Percentiles rank a stretch among this genome's conserved stretches.
These are phyloP conservation scores for Termitomyces sp. DNA, from an alignment of 768 basidiomycete genomes.

Conservation along the genomic window DNA sequence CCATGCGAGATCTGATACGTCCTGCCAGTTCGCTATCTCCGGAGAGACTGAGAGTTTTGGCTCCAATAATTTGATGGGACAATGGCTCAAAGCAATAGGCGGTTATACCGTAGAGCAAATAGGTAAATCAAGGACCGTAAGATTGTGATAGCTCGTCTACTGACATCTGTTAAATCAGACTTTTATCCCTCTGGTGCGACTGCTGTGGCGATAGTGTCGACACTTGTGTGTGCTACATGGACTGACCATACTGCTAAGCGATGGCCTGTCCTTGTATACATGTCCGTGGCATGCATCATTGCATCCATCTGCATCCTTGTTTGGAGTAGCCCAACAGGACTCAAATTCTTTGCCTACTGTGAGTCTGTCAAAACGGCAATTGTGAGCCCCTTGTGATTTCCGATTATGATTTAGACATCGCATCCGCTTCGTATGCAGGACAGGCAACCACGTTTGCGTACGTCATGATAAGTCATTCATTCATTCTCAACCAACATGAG, in stretches of 20 bases:
- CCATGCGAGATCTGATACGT: background rate
- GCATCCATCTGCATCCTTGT: slow-evolving; percentile 55
- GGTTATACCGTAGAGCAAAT: slow-evolving; percentile 61
- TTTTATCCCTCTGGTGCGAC: slow-evolving; percentile 59
- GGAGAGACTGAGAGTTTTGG: slow-evolving; percentile 67
- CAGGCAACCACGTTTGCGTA: slow-evolving; percentile 75
- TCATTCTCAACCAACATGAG: background rate
- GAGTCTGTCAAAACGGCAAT: slow-evolving; percentile 15
- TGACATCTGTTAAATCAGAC: slow-evolving; percentile 5
- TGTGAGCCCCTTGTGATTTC: background rate
- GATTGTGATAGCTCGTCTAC: background rate
- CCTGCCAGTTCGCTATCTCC: slow-evolving; percentile 50
- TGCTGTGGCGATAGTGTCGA: slow-evolving; percentile 58
- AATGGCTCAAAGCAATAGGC: slow-evolving; percentile 58
- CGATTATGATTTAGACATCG: slow-evolving; percentile 32
- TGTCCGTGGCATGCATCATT: slow-evolving; percentile 47
- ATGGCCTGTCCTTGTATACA: slow-evolving; percentile 63
- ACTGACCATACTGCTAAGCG: slow-evolving; percentile 53
- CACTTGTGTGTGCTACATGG: slow-evolving; percentile 56
- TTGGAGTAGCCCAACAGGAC: slow-evolving; percentile 50
- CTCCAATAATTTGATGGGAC: slow-evolving; percentile 69
- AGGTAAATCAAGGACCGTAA: slow-evolving; percentile 22
- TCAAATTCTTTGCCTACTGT: slow-evolving; percentile 79
- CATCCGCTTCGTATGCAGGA: slow-evolving; percentile 66
- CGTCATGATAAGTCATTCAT: slow-evolving; percentile 16